Conservation (phyloP, 2,329 filamentous ascomycete genomes). For the Penicillium fuscoglaucum region DNA sequence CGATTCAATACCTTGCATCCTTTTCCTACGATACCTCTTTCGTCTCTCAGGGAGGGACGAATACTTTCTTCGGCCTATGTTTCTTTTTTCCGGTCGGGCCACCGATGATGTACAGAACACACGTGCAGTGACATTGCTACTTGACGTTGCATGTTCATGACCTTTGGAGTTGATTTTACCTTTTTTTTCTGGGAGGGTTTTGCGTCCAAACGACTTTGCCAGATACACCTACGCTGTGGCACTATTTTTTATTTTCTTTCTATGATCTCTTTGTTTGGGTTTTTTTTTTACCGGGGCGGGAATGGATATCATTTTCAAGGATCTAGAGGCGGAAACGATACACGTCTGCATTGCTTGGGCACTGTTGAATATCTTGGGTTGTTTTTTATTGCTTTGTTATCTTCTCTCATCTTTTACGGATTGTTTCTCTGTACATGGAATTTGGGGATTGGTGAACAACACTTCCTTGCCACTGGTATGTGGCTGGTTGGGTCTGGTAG, state of each 20-base stretch:
- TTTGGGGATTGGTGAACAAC: conserved; percentile 34
- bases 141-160: conserved; percentile 36
- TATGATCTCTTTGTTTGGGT: conserved; percentile 30
- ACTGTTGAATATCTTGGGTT: conserved; percentile 38
- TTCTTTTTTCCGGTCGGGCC: conserved; percentile 28
- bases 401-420: conserved; percentile 21
- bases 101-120: conserved; percentile 44
- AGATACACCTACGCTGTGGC: conserved; percentile 32
- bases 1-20: conserved; percentile 41
- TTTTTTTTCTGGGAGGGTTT: conserved; percentile 27
- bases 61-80: conserved; percentile 30
- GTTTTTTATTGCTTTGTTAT: conserved; percentile 27
- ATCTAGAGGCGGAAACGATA: conserved; percentile 49
- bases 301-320: conserved; percentile 39
- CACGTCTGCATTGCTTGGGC: conserved; percentile 47
- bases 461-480: conserved; percentile 34
- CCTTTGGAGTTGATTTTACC: conserved; percentile 39
- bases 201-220: conserved; percentile 30
- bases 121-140: conserved; percentile 36
- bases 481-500: conserved; percentile 33
- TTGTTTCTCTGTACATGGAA: conserved; percentile 37
- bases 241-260: conserved; percentile 20
- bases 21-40: conserved; percentile 38
- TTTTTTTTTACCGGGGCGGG: conserved; percentile 33
- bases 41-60: conserved; percentile 40